These are phyloP conservation scores for Pythium insidiosum DNA, from an alignment of 352 stramenopile species.

Conservation along the genomic window DNA sequence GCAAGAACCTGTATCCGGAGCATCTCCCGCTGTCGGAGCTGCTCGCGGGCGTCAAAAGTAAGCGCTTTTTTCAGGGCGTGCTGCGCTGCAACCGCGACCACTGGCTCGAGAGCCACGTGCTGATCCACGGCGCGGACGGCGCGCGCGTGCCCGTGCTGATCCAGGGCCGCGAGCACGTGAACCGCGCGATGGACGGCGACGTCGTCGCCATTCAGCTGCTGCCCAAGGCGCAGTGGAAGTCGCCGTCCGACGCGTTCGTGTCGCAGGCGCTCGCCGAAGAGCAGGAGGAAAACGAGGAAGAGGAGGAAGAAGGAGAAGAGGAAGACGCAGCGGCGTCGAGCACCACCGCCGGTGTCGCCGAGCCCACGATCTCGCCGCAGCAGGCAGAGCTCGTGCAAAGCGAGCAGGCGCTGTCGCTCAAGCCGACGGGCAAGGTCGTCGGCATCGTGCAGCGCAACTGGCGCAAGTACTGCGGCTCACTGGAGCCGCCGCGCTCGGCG, in stretches of 20 bases:
- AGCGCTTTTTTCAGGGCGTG: slow-evolving; percentile 84
- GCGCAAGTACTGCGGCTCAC: slow-evolving; percentile 91
- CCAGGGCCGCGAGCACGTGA: slow-evolving; percentile 83
- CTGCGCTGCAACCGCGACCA: slow-evolving; percentile 85
- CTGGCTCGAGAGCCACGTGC: slow-evolving; percentile 70
- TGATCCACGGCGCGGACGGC: slow-evolving; percentile 61
- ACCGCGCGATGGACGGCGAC: slow-evolving; percentile 97
- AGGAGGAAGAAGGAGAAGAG: neutral
- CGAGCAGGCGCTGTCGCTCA: slow-evolving; percentile 35
- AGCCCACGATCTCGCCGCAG: slow-evolving; percentile 60
- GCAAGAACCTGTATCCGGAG: slow-evolving; percentile 63
- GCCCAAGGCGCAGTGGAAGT: slow-evolving; percentile 66
- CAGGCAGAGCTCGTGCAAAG: slow-evolving; percentile 49
- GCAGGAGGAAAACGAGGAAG: slow-evolving; percentile 1
- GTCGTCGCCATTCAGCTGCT: slow-evolving; percentile 93
- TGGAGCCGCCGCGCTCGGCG: slow-evolving; percentile 61
- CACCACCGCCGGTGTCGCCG: slow-evolving; percentile 32
- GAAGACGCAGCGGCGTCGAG: slow-evolving; percentile 2
- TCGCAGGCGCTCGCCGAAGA: slow-evolving; percentile 6
- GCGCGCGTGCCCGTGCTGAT: slow-evolving; percentile 77
- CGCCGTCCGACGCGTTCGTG: slow-evolving; percentile 34
- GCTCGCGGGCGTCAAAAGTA: slow-evolving; percentile 82
- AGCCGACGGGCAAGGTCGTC: slow-evolving; percentile 79
- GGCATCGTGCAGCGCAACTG: slow-evolving; percentile 89
- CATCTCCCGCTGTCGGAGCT: slow-evolving; percentile 73